Base-by-base conservation (phyloP, 2,329 filamentous ascomycete genomes). In the Colletotrichum aenigma region DNA sequence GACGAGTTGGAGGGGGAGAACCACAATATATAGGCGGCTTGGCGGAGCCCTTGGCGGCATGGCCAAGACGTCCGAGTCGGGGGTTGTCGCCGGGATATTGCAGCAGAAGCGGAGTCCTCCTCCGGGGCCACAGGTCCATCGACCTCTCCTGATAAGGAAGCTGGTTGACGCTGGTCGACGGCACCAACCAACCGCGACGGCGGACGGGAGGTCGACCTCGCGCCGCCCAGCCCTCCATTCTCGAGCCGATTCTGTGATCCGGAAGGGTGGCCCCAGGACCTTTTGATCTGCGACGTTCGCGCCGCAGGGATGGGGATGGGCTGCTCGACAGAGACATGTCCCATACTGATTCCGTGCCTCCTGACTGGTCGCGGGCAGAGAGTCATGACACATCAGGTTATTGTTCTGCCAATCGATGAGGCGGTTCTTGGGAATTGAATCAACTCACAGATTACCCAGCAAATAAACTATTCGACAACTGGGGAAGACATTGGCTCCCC, bases 391-490 rank as follows among this genome's bases (percentile, higher is more conserved):
- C 66, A 74, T 70, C 43, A 26, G 32, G 32, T 10, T 9, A n/a
- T 21, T 43, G 56, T 15, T 28, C 30, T 58, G 34, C 66, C 34
- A 58, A 65, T 60, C 18, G n/a, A 65, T 56, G 48, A 48, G 43
- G 38, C 2, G 16, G 8, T 61, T 55, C 16, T 32, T 52, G 16
- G 16, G 62, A 61, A 18, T 52, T 26, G 24, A 70, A 48, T 60
- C 34, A 34, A 16, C 71, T 70, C 48, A 58, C 66, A 70, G 58
- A 70, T 52, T 70, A 70, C 66, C 71, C 71, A 74, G 66, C 43
- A 70, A 74, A 74, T 74, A 74, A 55, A 56, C 71, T 74, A 65
- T 74, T 69, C 58, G 58, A 48, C 34, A 28, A 18, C 58, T 48
- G 66, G 48, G 58, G 48, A 48, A 32, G 7, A 15, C 30, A 58